Evolutionary conservation across 768 basidiomycete genomes (phyloP).

Genomic region (Leccinum broughii): DNA sequence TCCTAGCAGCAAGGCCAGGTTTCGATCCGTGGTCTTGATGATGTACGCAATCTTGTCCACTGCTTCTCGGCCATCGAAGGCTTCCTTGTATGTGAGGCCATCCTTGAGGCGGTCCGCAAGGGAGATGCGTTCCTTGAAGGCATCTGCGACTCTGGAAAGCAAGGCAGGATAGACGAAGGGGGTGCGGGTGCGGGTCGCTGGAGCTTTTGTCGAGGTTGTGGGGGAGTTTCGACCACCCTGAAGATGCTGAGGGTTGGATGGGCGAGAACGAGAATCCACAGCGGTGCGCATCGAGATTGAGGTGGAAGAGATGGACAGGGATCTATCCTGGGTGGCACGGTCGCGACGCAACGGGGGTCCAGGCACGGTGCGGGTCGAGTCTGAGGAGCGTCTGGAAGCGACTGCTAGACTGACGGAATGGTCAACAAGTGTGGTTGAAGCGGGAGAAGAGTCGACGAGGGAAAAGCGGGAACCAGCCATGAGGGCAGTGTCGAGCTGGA

Average conservation of each 20-base stretch:
- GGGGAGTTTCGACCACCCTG: slow-evolving; percentile 43
- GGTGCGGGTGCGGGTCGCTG: slow-evolving; percentile 46
- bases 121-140: slow-evolving; percentile 81
- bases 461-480: slow-evolving; percentile 44
- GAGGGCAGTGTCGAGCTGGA: slow-evolving; percentile 58
- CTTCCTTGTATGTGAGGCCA: slow-evolving; percentile 92
- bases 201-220: slow-evolving; percentile 36
- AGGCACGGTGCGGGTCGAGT: slow-evolving; percentile 65
- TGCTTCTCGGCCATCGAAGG: slow-evolving; percentile 96
- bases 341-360: slow-evolving; percentile 55
- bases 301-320: slow-evolving; percentile 76
- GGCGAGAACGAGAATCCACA: slow-evolving; percentile 39
- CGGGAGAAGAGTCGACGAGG: slow-evolving; percentile 43
- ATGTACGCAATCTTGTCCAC: slow-evolving; percentile 97
- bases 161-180: slow-evolving; percentile 95
- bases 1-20: slow-evolving; percentile 92
- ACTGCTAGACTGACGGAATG: slow-evolving; percentile 22
- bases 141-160: slow-evolving; percentile 90
- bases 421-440: slow-evolving; percentile 43
- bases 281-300: slow-evolving; percentile 50
- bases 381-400: slow-evolving; percentile 61
- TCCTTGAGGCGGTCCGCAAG: slow-evolving; percentile 87
- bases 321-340: slow-evolving; percentile 62
- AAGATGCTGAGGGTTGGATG: slow-evolving; percentile 33
- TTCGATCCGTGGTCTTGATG: slow-evolving; percentile 97